Percentiles rank a stretch among this genome's conserved stretches.
These are phyloP conservation scores for Lenwebbia sp. DNA, from an alignment of 345 rosid species.

Conservation along the genomic window DNA sequence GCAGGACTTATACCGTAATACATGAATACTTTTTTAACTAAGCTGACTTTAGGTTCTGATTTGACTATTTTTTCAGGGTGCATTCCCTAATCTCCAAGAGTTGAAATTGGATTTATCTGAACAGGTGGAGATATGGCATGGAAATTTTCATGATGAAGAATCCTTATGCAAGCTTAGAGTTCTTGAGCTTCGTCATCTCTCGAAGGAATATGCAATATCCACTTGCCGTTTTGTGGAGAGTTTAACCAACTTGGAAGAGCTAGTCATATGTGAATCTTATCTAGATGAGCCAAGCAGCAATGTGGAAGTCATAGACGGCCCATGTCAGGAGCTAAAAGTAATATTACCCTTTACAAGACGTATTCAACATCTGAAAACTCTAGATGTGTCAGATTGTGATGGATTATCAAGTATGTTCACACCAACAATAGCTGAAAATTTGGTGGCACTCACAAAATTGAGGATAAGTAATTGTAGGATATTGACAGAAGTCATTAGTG, in stretches of 20 bases:
- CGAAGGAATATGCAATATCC: neutral
- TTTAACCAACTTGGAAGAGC: neutral
- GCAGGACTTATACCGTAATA: too few relatives aligned
- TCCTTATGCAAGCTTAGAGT: neutral
- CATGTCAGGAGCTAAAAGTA: neutral
- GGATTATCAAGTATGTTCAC: too few relatives aligned
- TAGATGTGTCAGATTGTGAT: too few relatives aligned
- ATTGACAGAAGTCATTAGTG: too few relatives aligned
- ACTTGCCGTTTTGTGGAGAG: neutral
- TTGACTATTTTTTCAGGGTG: neutral
- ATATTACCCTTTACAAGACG: neutral
- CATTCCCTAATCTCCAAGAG: neutral
- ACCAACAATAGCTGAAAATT: too few relatives aligned
- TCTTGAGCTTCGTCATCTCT: neutral
- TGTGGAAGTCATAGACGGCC: neutral
- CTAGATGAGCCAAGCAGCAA: accelerated
- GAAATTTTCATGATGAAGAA: neutral
- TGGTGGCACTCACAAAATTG: too few relatives aligned
- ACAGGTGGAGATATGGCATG: neutral
- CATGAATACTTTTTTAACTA: too few relatives aligned
- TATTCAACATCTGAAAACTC: too few relatives aligned
- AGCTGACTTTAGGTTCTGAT: neutral
- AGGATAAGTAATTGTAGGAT: too few relatives aligned
- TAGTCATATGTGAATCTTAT: neutral
- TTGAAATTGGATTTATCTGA: neutral